These are phyloP conservation scores for Boeremia exigua DNA, from an alignment of 2,329 filamentous ascomycete species.

Conservation along the genomic window DNA sequence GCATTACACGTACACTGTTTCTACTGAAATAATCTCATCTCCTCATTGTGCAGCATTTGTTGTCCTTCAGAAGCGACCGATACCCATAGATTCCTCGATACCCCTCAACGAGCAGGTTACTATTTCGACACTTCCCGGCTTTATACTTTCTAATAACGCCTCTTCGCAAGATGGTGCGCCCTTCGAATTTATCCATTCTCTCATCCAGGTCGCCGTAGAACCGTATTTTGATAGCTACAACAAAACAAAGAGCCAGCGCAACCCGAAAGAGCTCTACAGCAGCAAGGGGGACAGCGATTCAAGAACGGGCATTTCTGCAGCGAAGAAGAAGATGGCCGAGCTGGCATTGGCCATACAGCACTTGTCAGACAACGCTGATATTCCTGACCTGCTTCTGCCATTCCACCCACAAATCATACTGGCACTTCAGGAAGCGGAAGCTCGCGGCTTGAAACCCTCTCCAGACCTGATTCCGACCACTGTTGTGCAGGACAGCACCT, in stretches of 20 bases:
- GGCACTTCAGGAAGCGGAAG: slow-evolving; percentile 78
- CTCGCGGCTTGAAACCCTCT: slow-evolving; percentile 70
- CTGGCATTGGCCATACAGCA: slow-evolving; percentile 89
- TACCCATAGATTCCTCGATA: slow-evolving; percentile 81
- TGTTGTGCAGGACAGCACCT: slow-evolving; percentile 85
- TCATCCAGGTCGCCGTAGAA: slow-evolving; percentile 88
- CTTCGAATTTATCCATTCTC: slow-evolving; percentile 89
- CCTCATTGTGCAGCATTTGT: slow-evolving; percentile 84
- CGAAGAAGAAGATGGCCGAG: slow-evolving; percentile 96
- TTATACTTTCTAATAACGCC: slow-evolving; percentile 71
- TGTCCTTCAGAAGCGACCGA: slow-evolving; percentile 86
- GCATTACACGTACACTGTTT: slow-evolving; percentile 77
- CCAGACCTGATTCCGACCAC: slow-evolving; percentile 77
- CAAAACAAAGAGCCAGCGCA: slow-evolving; percentile 72
- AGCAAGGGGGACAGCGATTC: slow-evolving; percentile 84
- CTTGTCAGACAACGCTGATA: slow-evolving; percentile 96
- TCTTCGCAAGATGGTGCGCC: slow-evolving; percentile 80
- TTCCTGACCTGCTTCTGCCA: slow-evolving; percentile 86
- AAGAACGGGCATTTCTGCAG: slow-evolving; percentile 94
- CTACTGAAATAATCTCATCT: slow-evolving; percentile 80
- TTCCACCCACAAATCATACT: slow-evolving; percentile 88
- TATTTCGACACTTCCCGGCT: slow-evolving; percentile 88
- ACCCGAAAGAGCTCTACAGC: slow-evolving; percentile 60
- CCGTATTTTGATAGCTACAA: slow-evolving; percentile 98
- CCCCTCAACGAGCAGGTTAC: slow-evolving; percentile 89